Evolutionary conservation across 768 basidiomycete genomes (phyloP).

Genomic region (Collybia sp.): DNA sequence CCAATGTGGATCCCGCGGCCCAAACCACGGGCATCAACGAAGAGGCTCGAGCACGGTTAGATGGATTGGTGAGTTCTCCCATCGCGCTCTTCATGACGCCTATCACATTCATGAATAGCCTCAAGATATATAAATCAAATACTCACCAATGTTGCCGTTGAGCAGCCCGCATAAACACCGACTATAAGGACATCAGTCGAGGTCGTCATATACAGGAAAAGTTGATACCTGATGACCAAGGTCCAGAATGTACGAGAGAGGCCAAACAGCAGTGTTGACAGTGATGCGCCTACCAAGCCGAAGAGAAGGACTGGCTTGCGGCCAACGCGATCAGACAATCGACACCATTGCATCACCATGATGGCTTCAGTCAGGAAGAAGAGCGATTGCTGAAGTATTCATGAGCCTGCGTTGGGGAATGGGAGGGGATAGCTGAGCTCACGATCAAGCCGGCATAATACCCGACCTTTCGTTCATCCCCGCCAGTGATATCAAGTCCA

Average conservation of each 20-base stretch:
- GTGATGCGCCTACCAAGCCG: conserved; percentile 15
- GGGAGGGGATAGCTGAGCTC: not conserved
- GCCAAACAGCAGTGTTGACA: conserved; percentile 4
- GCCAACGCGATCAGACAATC: conserved; percentile 22
- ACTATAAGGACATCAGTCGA: conserved; percentile 6
- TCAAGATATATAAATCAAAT: not conserved
- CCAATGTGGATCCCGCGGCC: conserved; percentile 15
- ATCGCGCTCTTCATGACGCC: conserved; percentile 51
- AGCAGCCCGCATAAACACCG: conserved; percentile 53
- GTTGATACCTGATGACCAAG: conserved; percentile 14
- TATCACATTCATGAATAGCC: conserved; percentile 1
- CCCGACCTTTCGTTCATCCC: conserved; percentile 46
- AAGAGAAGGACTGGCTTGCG: conserved; percentile 21
- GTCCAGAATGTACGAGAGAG: conserved; percentile 8
- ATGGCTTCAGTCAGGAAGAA: conserved; percentile 19
- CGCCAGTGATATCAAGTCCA: conserved; percentile 45
- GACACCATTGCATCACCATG: conserved; percentile 21
- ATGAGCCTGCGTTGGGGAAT: conserved; percentile 18
- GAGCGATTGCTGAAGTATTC: conserved; percentile 16
- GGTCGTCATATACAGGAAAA: not conserved
- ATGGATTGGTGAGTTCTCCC: conserved; percentile 41
- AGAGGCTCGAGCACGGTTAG: conserved; percentile 23
- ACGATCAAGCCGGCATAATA: conserved; percentile 53
- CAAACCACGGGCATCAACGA: conserved; percentile 13
- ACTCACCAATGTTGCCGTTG: conserved; percentile 50